These are phyloP conservation scores for Geotrichum citri-aurantii DNA, from an alignment of 1,139 yeast genomes.

Conservation along the genomic window DNA sequence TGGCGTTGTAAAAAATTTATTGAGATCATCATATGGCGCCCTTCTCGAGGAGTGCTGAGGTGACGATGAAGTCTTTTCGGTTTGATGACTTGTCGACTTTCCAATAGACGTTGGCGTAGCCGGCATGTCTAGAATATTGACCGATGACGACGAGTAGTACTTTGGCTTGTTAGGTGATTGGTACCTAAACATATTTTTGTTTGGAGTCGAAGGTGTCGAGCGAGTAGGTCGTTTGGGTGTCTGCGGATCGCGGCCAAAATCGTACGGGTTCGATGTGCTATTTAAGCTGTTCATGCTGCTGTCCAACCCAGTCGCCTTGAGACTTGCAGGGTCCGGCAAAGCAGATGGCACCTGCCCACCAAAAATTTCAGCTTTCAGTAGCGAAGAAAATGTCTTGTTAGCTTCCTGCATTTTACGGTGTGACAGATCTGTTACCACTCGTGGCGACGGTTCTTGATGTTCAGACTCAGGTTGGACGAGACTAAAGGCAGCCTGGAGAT, in stretches of 20 bases:
- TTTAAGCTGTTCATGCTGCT: not conserved
- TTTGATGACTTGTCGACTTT: not conserved
- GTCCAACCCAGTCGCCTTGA: not conserved
- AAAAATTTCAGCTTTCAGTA: slow-evolving; percentile 5
- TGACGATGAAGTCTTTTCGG: not conserved
- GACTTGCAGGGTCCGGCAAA: not conserved
- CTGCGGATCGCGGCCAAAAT: slow-evolving; percentile 16
- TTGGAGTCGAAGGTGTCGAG: slow-evolving; percentile 40
- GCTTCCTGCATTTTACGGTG: not conserved
- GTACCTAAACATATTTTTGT: slow-evolving; percentile 31
- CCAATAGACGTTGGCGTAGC: not conserved
- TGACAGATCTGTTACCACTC: not conserved
- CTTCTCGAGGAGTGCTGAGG: not conserved
- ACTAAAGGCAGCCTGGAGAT: slow-evolving; percentile 81
- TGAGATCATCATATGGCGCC: not conserved
- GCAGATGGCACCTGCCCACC: not conserved
- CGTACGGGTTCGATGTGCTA: not conserved
- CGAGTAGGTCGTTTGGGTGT: slow-evolving; percentile 31
- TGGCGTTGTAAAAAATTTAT: not conserved
- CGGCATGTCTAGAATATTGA: not conserved
- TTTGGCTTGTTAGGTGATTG: slow-evolving; percentile 25
- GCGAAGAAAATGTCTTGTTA: not conserved
- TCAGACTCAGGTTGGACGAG: slow-evolving; percentile 38
- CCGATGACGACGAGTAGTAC: not conserved
- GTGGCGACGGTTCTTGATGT: not conserved